Evolutionary conservation across 495 filamentous ascomycete species (phyloP).

Genomic region (Opeltia flavorubescens): DNA sequence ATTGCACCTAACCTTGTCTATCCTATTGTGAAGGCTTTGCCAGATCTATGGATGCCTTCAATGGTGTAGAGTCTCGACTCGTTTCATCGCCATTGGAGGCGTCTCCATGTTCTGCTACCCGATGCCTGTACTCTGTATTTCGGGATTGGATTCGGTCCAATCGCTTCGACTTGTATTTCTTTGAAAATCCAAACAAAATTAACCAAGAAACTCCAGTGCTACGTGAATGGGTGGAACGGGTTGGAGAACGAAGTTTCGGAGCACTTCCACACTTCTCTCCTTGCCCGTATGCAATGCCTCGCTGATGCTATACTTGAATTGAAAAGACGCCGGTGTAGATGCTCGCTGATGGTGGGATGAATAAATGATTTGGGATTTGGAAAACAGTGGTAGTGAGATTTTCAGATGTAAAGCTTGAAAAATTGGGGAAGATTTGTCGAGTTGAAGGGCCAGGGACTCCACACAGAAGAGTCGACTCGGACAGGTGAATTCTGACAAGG

Average conservation of each 20-base stretch:
- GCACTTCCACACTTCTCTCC: constrained; percentile 1
- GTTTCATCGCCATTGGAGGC: not conserved
- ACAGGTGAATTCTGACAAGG: too few species aligned
- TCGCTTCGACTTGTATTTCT: too few species aligned
- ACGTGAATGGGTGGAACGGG: not conserved
- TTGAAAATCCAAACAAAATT: not conserved
- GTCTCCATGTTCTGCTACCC: not conserved
- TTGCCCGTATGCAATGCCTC: not conserved
- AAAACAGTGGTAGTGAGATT: not conserved
- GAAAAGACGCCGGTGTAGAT: not conserved
- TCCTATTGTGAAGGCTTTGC: too few species aligned
- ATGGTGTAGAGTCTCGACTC: too few species aligned
- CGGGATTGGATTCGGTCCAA: too few species aligned
- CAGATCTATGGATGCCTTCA: too few species aligned
- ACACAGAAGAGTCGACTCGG: too few species aligned
- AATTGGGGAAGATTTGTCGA: too few species aligned
- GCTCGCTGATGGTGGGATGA: not conserved
- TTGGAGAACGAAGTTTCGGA: constrained; percentile 1
- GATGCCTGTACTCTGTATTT: not conserved
- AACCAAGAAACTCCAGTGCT: not conserved
- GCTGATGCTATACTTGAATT: not conserved
- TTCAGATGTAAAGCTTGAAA: too few species aligned
- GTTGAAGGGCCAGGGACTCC: too few species aligned
- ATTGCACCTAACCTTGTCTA: not conserved
- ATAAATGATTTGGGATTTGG: not conserved